These are phyloP conservation scores for Euphorbia corollata DNA, from an alignment of 441 rosid genomes.

Conservation along the genomic window DNA sequence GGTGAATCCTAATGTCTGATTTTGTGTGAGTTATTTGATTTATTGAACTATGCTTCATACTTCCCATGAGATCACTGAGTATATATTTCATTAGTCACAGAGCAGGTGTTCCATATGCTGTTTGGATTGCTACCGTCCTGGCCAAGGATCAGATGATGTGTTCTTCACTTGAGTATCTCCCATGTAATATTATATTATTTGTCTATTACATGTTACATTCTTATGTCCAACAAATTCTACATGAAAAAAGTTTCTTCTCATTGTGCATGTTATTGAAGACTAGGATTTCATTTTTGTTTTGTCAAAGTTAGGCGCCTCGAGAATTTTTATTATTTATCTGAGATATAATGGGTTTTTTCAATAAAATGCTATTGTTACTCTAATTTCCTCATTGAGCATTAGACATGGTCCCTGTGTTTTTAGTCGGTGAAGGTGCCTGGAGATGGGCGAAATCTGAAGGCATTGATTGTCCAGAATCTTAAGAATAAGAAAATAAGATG, in stretches of 20 bases:
- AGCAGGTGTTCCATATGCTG: no score
- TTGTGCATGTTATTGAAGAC: neutral
- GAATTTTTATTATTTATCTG: neutral
- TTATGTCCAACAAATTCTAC: neutral
- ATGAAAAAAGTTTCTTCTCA: neutral
- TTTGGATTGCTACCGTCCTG: no score
- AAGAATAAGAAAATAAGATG: no score
- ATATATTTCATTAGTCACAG: no score
- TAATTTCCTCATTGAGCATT: no score
- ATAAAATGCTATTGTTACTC: neutral
- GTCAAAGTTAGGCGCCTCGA: neutral
- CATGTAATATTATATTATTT: slow-evolving; percentile 40
- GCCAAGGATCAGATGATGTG: slow-evolving; percentile 65
- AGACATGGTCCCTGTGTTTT: slow-evolving; percentile 54
- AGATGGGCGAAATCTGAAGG: slow-evolving; percentile 68
- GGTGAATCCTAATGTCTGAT: neutral
- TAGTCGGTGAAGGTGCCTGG: slow-evolving; percentile 89
- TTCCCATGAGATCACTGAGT: no score
- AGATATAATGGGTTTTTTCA: no score
- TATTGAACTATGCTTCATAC: no score
- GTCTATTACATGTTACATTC: neutral
- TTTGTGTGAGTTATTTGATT: no score
- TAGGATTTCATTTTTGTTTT: neutral
- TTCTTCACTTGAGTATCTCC: slow-evolving; percentile 71
- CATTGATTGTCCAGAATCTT: slow-evolving; percentile 39